These are phyloP conservation scores for Achaetomiella virescens DNA, from an alignment of 495 filamentous ascomycete genomes.

Conservation along the genomic window DNA sequence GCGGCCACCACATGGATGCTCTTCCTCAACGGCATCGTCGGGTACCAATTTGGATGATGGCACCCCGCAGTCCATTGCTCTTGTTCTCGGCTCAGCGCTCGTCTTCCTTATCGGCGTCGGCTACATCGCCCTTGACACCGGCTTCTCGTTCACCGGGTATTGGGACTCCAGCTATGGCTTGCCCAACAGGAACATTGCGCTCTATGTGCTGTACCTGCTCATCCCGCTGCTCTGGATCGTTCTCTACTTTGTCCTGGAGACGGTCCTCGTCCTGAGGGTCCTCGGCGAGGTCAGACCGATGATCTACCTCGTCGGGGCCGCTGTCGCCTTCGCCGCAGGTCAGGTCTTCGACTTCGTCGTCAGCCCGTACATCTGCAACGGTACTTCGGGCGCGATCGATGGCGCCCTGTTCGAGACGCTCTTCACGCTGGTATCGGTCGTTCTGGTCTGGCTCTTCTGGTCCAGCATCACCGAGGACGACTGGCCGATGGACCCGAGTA, in stretches of 20 bases:
- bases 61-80: constrained; percentile 71
- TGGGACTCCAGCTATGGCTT: constrained; percentile 53
- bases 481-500: constrained; percentile 62
- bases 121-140: constrained; percentile 93
- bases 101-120: constrained; percentile 82
- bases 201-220: constrained; percentile 93
- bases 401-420: constrained; percentile 89
- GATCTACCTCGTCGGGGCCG: constrained; percentile 70
- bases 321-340: constrained; percentile 77
- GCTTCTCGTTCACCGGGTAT: constrained; percentile 73
- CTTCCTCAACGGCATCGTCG: constrained; percentile 85
- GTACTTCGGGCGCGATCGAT: constrained; percentile 78
- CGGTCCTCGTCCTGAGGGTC: constrained; percentile 72
- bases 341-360: constrained; percentile 95
- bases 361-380: constrained; percentile 82
- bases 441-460: constrained; percentile 91
- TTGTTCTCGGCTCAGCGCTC: constrained; percentile 62
- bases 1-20: constrained; percentile 85
- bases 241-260: constrained; percentile 74
- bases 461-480: constrained; percentile 98
- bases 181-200: constrained; percentile 68
- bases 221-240: constrained; percentile 83
- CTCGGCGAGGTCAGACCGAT: constrained; percentile 84
- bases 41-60: constrained; percentile 96
- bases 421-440: constrained; percentile 79